Evolutionary conservation across 148 eudicot genomes (phyloP), one percentile per base, ranked within the genome.

Genomic region (Fallopia convolvulus): DNA sequence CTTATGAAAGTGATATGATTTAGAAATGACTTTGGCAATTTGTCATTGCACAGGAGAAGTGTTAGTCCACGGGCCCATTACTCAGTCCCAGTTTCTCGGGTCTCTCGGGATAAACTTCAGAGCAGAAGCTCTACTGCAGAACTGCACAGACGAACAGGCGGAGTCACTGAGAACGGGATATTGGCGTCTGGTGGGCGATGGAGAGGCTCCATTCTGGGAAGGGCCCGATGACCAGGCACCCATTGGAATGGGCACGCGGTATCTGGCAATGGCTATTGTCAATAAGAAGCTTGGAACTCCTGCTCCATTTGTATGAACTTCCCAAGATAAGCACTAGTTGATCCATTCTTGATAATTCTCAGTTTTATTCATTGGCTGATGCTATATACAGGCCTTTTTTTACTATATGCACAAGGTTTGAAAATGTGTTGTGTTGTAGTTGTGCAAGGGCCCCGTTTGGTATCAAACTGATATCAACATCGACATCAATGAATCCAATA

Each of bases 131-230:
- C 83, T 92, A 66, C 66, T 92, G 55, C 84, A 92, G 60, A 92
- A 91, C 81, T 91, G 97, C 84, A 87, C 88, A 30, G 94, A 91
- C 10, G 92, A 95, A 79, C 97, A 92, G 72, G 94, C 92, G 10
- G 99, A 92, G 84, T 72, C 87, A 63, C 79, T 95, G 80, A 83
- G 84, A 75, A 83, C 91, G 30, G 99, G 97, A 72, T 95, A 92
- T 76, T 95, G 99, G 99, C 93, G 91, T 47, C 75, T 95, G 79
- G 97, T 95, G 66, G 99, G 99, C 47, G 97, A 95, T 7, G 99
- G 99, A 30, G 97, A 92, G 84, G 99, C 99, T 52, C 93, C 97
- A 6, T 95, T 95, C 81, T 95, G 99, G 99, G 99, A 92, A 81
- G 99, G 97, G 47, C 92, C 97, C 6, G 93, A 91, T 68, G 97